Percentiles rank a stretch among this genome's conserved stretches.
Evolutionary conservation across 148 eudicot species (phyloP).

Genomic region (Dysphania ambrosioides): DNA sequence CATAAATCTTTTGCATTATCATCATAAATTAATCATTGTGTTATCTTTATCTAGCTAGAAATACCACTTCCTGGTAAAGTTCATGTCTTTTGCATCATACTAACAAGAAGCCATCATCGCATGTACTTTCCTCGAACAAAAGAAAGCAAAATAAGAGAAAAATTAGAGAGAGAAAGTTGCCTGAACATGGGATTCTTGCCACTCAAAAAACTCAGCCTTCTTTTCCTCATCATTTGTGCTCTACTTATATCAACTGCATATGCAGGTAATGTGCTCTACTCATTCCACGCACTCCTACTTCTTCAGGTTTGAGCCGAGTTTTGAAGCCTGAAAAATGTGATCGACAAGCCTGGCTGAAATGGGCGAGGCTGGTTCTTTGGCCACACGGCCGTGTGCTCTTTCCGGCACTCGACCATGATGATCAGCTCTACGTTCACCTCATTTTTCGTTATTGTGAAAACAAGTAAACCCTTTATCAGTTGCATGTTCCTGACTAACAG

Average conservation of each 20-base stretch:
- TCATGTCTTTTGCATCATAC: conserved; percentile 25
- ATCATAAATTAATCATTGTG: conserved; percentile 21
- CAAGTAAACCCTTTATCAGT: not conserved
- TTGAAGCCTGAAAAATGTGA: not conserved
- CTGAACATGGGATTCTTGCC: conserved; percentile 43
- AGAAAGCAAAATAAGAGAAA: conserved; percentile 11
- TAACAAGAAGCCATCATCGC: conserved; percentile 20
- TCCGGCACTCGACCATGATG: not conserved
- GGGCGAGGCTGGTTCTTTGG: not conserved
- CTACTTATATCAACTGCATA: conserved; percentile 45
- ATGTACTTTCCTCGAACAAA: conserved; percentile 22
- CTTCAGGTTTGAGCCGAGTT: not conserved
- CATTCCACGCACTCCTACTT: too few relatives aligned
- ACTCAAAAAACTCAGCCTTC: conserved; percentile 38
- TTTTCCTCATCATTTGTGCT: conserved; percentile 52
- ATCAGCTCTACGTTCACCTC: too few relatives aligned
- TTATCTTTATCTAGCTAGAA: conserved; percentile 26
- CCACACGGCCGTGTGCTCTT: not conserved
- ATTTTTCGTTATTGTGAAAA: too few relatives aligned
- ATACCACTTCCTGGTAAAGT: conserved; percentile 30
- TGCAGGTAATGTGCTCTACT: conserved; percentile 55
- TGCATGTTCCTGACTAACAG: not conserved
- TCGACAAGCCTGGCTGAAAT: too few relatives aligned
- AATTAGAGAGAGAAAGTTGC: conserved; percentile 13
- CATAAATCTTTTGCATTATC: conserved; percentile 32